Conservation (phyloP, 1,139 yeast genomes). For the Nakaseomyces uthaithaninus region DNA sequence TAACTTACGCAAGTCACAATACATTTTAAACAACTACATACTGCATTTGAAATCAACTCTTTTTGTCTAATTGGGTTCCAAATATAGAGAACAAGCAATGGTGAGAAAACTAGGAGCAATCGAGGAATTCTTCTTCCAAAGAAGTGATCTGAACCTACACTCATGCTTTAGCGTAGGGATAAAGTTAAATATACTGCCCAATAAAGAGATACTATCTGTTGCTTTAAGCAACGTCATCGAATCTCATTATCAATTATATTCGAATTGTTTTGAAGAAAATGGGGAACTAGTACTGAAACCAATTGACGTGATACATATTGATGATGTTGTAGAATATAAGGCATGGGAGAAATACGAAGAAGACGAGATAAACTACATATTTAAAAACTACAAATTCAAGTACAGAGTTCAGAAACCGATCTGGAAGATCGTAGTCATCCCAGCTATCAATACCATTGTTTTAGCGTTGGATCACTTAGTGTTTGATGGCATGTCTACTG, state of each 20-base stretch:
- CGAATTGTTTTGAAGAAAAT: constrained; percentile 15
- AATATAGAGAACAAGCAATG: too few relatives aligned
- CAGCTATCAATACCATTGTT: constrained; percentile 14
- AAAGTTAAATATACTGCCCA: constrained; percentile 19
- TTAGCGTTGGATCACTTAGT: constrained; percentile 23
- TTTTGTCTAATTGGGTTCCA: too few relatives aligned
- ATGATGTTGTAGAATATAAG: constrained; percentile 20
- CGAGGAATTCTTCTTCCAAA: constrained; percentile 21
- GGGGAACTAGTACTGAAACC: constrained; percentile 9
- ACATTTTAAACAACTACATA: too few relatives aligned
- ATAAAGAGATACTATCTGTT: constrained; percentile 8
- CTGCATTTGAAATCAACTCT: too few relatives aligned
- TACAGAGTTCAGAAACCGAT: constrained; percentile 17
- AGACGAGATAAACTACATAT: constrained; percentile 17
- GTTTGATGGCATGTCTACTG: constrained; percentile 28
- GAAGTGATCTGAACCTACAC: constrained; percentile 22
- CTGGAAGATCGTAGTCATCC: constrained; percentile 24
- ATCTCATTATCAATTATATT: constrained; percentile 17
- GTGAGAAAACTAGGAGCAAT: constrained; percentile 16
- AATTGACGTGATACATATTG: constrained; percentile 11
- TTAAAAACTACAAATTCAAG: constrained; percentile 17
- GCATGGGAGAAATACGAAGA: constrained; percentile 15
- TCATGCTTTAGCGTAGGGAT: constrained; percentile 24
- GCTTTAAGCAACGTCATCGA: constrained; percentile 15
- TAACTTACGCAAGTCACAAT: too few relatives aligned